Conservation (phyloP, 352 stramenopile species). For the Globisporangium mamillatum region DNA sequence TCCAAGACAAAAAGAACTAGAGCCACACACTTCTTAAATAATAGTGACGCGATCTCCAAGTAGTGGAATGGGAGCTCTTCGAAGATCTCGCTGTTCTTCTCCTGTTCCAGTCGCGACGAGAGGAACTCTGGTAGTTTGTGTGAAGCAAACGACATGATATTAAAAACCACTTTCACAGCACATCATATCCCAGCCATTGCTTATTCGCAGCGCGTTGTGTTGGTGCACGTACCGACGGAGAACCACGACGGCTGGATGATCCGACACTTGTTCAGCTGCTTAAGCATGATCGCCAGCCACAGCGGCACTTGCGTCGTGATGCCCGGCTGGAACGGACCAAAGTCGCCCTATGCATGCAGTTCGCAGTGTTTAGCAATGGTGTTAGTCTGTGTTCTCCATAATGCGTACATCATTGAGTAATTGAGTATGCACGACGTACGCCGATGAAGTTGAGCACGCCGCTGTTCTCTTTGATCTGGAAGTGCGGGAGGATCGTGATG, state of each 20-base stretch:
- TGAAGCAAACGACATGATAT: not conserved
- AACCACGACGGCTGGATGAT: conserved; percentile 83
- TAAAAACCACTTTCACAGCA: not conserved
- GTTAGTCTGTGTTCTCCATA: too few relatives aligned
- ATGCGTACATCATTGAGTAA: too few relatives aligned
- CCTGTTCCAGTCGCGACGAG: conserved; percentile 50
- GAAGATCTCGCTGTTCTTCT: conserved; percentile 74
- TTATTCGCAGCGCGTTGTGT: not conserved
- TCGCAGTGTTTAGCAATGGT: not conserved
- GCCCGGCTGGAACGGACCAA: conserved; percentile 85
- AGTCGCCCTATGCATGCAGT: conserved; percentile 52
- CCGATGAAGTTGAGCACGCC: conserved; percentile 81
- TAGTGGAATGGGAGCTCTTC: conserved; percentile 87
- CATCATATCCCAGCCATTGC: not conserved
- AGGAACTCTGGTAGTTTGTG: conserved; percentile 45
- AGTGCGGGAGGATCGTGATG: conserved; percentile 84
- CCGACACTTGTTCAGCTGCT: conserved; percentile 86
- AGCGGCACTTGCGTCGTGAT: conserved; percentile 82
- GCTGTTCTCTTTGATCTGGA: conserved; percentile 75
- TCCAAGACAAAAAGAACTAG: conserved; percentile 2
- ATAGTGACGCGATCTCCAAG: conserved; percentile 75
- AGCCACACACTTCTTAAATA: conserved; percentile 76
- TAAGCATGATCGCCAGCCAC: conserved; percentile 89
- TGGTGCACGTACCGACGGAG: conserved; percentile 48
- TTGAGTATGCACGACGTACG: conserved; percentile 21